These are phyloP conservation scores for Murraya koenigii DNA, from an alignment of 345 rosid genomes.

Conservation along the genomic window DNA sequence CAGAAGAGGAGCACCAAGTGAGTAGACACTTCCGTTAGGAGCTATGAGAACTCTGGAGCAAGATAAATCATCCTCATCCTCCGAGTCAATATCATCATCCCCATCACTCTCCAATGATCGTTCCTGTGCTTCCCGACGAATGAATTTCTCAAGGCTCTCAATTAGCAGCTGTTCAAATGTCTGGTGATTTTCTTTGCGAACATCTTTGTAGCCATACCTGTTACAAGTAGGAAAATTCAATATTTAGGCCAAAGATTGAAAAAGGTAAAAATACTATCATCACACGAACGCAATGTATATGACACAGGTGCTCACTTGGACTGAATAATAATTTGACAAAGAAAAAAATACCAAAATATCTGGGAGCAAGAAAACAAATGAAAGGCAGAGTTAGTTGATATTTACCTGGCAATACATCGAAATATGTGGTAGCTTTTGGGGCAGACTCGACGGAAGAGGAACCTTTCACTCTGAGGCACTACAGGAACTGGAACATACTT, in stretches of 20 bases:
- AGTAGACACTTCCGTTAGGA: conserved; percentile 90
- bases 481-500: conserved; percentile 95
- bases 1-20: conserved; percentile 79
- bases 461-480: conserved; percentile 95
- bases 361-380: background rate
- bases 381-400: background rate
- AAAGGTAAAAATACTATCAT: too few species aligned
- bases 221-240: conserved; percentile 10
- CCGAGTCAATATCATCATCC: conserved; percentile 62
- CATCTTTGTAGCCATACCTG: conserved; percentile 98
- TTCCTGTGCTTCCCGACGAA: conserved; percentile 94
- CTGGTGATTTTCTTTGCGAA: conserved; percentile 93
- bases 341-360: background rate
- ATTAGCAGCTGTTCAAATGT: conserved; percentile 92
- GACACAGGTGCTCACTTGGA: background rate
- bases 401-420: conserved; percentile 95
- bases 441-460: conserved; percentile 94
- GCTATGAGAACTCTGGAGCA: conserved; percentile 70
- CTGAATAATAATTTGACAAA: background rate
- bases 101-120: conserved; percentile 89
- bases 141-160: conserved; percentile 96
- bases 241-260: background rate
- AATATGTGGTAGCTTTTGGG: conserved; percentile 86
- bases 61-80: conserved; percentile 55
- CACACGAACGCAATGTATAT: too few species aligned